Evolutionary conservation across 306 rosid species (phyloP), one percentile per base, ranked within the genome.

Genomic region (Cercis canadensis): DNA sequence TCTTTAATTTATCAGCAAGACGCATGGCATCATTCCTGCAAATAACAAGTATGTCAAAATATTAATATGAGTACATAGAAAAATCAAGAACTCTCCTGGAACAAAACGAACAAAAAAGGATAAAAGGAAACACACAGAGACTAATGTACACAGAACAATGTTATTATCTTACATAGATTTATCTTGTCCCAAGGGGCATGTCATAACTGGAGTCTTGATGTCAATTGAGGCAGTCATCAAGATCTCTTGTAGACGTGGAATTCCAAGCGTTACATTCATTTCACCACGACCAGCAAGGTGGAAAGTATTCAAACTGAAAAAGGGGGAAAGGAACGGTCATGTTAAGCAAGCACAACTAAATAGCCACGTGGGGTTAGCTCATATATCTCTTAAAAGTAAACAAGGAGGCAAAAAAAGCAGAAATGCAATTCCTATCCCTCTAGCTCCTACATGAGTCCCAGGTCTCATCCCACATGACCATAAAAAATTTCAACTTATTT

Each of bases 201-300:
- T 80, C 98, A 94, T 94, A 53, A 89, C 81, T 10, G 97, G 97
- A 62, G 98, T 94, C 83, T 89, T 88, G 74, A 90, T 90, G 40
- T 87, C 75, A 15, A 18, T 45, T 45, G 97, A 54, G 70, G 98
- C 97, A 62, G 89, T 80, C 96, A 87, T 91, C 77, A 94, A 70
- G 49, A 94, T 90, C 82, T 94, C 98, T 72, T 87, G 90, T 70
- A 89, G 95, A 24, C 95, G 90, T 11, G 98, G 97, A 78, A 94
- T 94, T 74, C 98, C 98, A 60, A 94, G 98, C 2, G 98, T 94
- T 78, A 90, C 98, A 45, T 94, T 94, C 96, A 87, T 89, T 86
- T 94, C 97, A 82, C 97, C 97, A 72, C 97, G 88, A 67, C 96
- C 97, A 53, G 95, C 98, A 80, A 89, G 92, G 67, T 90, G 97